A percentile compares a stretch with the other conserved stretches of the same genome.
Evolutionary conservation across 2,329 filamentous ascomycete species (phyloP).

Genomic region (Trichoderma guizhouense): DNA sequence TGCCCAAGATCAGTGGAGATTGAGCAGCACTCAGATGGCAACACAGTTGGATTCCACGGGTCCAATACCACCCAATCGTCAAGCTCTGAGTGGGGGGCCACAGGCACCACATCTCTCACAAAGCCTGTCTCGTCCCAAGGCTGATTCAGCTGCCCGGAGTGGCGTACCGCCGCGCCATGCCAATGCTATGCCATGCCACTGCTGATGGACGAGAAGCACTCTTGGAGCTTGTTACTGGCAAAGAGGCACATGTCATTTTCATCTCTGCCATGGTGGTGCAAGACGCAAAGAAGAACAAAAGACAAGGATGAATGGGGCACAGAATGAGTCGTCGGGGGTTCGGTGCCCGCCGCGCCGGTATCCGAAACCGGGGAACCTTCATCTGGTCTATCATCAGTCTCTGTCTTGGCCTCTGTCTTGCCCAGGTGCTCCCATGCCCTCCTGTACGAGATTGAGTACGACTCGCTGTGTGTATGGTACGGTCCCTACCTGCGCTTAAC

Average conservation of each 20-base stretch:
- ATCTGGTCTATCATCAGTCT: background rate
- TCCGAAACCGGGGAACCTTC: constrained; percentile 16
- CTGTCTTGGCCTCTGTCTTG: background rate
- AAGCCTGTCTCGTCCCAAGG: background rate
- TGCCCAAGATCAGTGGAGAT: constrained; percentile 22
- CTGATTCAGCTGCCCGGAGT: constrained; percentile 17
- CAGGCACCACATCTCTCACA: constrained; percentile 13
- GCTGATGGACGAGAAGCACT: constrained; percentile 1
- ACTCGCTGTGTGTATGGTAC: background rate
- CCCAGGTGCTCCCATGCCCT: background rate
- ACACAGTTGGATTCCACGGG: constrained; percentile 9
- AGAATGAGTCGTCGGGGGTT: constrained; percentile 8
- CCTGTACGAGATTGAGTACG: background rate
- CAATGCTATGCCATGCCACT: background rate
- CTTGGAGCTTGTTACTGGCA: background rate
- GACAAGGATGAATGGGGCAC: background rate
- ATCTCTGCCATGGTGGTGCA: background rate
- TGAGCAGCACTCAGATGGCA: constrained; percentile 14
- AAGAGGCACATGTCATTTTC: background rate
- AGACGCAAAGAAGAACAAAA: background rate
- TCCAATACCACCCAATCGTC: constrained; percentile 20
- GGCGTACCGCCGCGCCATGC: constrained; percentile 9
- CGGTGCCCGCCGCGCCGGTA: constrained; percentile 17
- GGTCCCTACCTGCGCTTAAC: background rate
- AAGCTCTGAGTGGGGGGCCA: constrained; percentile 20